These are phyloP conservation scores for Solanum habrochaites DNA, from an alignment of 257 asterid genomes.

Conservation along the genomic window DNA sequence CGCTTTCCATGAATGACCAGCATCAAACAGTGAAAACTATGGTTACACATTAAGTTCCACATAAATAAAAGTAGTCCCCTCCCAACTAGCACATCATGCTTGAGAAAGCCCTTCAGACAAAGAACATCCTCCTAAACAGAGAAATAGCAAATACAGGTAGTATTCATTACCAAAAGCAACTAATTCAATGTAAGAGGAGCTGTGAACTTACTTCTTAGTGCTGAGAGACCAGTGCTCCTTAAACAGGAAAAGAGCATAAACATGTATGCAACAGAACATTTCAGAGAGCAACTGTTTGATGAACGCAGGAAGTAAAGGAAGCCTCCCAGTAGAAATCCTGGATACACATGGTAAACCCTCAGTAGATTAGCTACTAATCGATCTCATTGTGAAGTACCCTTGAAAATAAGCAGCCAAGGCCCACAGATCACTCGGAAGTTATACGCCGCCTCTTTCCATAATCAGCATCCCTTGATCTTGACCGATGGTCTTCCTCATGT, in stretches of 20 bases:
- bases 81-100: background rate
- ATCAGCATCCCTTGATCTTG: slow-evolving; percentile 72
- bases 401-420: background rate
- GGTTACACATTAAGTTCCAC: background rate
- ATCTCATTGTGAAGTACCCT: slow-evolving; percentile 7
- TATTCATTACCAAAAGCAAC: background rate
- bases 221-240: slow-evolving; percentile 14
- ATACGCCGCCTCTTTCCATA: slow-evolving; percentile 62
- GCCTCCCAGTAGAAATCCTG: slow-evolving; percentile 15
- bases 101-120: background rate
- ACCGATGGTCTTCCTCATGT: slow-evolving; percentile 54
- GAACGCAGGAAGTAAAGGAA: slow-evolving; percentile 11
- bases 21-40: background rate
- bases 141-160: background rate
- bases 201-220: slow-evolving; percentile 38
- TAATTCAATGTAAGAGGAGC: background rate
- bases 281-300: slow-evolving; percentile 2
- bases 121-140: background rate
- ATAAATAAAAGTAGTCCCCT: background rate
- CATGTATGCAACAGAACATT: slow-evolving; percentile 8
- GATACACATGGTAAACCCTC: slow-evolving; percentile 17
- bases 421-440: slow-evolving; percentile 38
- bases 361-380: slow-evolving; percentile 10
- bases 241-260: slow-evolving; percentile 9
- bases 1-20: background rate